Evolutionary conservation across 1,139 yeast genomes (phyloP), one percentile per base, ranked within the genome.

Genomic region (Komagataea norvegica): DNA sequence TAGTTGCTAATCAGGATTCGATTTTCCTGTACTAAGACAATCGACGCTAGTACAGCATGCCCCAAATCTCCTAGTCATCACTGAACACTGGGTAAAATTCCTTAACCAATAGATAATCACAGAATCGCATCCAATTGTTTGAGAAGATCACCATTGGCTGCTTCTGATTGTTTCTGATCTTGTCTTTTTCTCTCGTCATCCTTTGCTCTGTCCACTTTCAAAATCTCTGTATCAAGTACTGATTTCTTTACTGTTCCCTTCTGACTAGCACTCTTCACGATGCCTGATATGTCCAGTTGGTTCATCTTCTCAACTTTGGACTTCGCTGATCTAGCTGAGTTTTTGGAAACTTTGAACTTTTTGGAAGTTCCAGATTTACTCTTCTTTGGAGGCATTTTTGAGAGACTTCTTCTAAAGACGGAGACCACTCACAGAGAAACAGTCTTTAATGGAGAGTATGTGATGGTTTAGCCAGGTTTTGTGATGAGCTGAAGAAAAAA

Each of bases 121-220:
- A 42, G 37, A 14, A 43, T 36, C n/a, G 25, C 22, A 14, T 79
- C 86, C 44, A 82, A 61, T 57, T 82, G 89, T 39, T 65, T 62
- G 34, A 68, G 54, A 36, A 83, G 55, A 40, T 74, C 81, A 29
- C 64, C 62, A 27, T 79, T 75, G 3, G 74, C 70, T 37, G 64
- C 57, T 46, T 70, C 65, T 31, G 67, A 61, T 40, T 62, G 55
- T 18, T 57, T 56, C 42, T 63, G 61, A 13, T 57, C 57, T 41
- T 67, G 60, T 40, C 67, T 64, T 32, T 70, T 70, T 29, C 62
- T 59, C 36, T 61, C 59, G 42, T 67, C 60, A 46, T 76, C 88
- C 22, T 64, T 63, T 41, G 64, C 56, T 37, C 58, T 61, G 38
- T 64, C 70, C 17, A 55, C 48, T 24, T 59, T 47, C 25, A 71